Conservation (phyloP, 202 grass and related monocot genomes). For the Setaria italica region DNA sequence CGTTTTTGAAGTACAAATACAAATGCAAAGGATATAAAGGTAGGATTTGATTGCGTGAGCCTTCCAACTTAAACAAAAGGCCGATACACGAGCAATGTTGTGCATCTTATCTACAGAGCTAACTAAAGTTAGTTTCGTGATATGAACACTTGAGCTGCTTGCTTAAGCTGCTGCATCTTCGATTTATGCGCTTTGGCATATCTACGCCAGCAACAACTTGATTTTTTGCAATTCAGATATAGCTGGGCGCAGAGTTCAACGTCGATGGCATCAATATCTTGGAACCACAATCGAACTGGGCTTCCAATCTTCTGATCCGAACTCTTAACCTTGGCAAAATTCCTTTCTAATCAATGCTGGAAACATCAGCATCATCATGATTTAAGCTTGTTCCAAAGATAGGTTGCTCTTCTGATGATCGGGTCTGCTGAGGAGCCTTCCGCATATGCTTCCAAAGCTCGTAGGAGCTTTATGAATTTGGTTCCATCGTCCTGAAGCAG, state of each 20-base stretch:
- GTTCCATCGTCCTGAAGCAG: conserved; percentile 73
- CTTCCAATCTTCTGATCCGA: conserved; percentile 19
- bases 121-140: conserved; percentile 33
- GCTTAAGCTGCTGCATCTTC: conserved; percentile 24
- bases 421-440: conserved; percentile 84
- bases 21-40: neutral
- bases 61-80: neutral
- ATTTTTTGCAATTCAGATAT: neutral
- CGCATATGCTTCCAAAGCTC: conserved; percentile 92
- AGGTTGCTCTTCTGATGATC: conserved; percentile 76
- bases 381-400: conserved; percentile 78
- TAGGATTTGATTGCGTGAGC: neutral
- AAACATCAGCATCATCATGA: conserved; percentile 39
- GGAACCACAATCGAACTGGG: neutral
- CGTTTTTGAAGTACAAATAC: neutral
- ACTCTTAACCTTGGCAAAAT: neutral
- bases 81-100: neutral
- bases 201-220: neutral
- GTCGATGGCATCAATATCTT: too few relatives aligned
- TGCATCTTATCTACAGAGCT: conserved; percentile 53
- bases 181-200: neutral
- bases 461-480: conserved; percentile 84
- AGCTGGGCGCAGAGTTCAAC: neutral
- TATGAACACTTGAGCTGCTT: conserved; percentile 25
- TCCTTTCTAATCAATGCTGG: conserved; percentile 8